phyloP scores from a whole-genome alignment of 148 eudicot genomes.

The Rhododendron ferrugineum region DNA sequence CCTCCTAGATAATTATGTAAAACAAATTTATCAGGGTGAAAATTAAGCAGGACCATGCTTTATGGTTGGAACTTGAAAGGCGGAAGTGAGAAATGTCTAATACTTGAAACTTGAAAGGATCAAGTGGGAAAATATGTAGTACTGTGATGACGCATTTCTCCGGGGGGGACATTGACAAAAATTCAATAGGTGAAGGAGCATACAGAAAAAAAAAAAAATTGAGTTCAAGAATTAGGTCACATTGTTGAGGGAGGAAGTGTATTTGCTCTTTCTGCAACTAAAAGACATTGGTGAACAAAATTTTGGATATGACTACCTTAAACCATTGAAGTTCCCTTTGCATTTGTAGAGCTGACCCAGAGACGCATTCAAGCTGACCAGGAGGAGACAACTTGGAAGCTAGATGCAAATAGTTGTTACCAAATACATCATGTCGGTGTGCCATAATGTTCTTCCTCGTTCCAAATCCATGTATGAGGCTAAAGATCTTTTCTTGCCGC shows the following conservation, averaged over 20 bases:
- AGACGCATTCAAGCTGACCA: neutral
- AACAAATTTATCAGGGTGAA: neutral
- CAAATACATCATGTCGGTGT: neutral
- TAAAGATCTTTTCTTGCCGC: slow-evolving; percentile 13
- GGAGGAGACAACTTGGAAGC: slow-evolving; percentile 12
- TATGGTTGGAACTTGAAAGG: neutral
- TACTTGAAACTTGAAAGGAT: neutral
- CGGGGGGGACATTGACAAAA: neutral
- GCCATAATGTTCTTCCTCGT: neutral
- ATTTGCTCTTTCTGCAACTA: neutral
- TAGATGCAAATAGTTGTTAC: slow-evolving; percentile 8
- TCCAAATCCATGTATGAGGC: slow-evolving; percentile 11
- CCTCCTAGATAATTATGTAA: slow-evolving; percentile 11
- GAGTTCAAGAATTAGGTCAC: neutral
- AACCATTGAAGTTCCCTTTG: slow-evolving; percentile 21
- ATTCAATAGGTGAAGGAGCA: neutral
- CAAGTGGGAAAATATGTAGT: neutral
- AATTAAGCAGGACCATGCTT: neutral
- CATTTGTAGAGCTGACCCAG: slow-evolving; percentile 19
- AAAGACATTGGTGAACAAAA: neutral
- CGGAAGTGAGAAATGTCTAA: neutral
- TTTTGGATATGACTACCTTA: neutral
- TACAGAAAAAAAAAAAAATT: neutral
- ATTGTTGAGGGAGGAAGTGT: neutral
- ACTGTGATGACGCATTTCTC: neutral